Base-by-base conservation (phyloP, 106 monocot species). In the Triglochin maritima region DNA sequence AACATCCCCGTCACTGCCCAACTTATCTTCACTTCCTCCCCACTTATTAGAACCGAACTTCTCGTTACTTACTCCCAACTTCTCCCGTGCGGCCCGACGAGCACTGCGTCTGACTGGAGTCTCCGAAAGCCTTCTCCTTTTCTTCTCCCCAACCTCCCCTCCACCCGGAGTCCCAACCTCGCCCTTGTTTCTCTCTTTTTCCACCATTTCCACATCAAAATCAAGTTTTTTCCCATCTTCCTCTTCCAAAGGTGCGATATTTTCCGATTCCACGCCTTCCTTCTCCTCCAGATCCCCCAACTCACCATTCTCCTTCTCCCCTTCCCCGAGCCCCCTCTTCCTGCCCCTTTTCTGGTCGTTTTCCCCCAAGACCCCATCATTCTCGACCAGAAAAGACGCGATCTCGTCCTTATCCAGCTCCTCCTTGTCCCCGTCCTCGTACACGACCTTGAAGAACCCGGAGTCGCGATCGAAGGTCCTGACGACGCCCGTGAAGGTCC, bases 31-130 rank as follows among this genome's bases (percentile, higher is more conserved):
- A 64, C 1, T 12, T 29, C 29, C 29, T 29, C 29, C 29, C 29
- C 29, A 29, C 29, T 29, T 29, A 29, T 29, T 29, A 29, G 29
- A 29, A 29, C 29, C 29, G 29, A 29, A 29, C 29, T 29, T 29
- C 29, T 29, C 29, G 29, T 16, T 47, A 64, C 7, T 7, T 17
- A 49, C 15, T 64, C n/a, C n/a, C 15, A 64, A 7, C 64, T 48
- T 64, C 41, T 7, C 10, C 16, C 47, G 47, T 12, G 79, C 65
- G 13, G 70, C 64, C 74, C 76, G 71, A 10, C 92, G 80, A 63
- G 87, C 76, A 60, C 92, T 92, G 69, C 92, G 85, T 59, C 91
- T 79, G 78, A 92, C 29, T 57, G 91, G 82, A 49, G 70, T 64
- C 7, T 72, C 70, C 0, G 78, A 80, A 9, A 71, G 11, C 44